Evolutionary conservation across 2,329 filamentous ascomycete genomes (phyloP).

Genomic region (Blastomyces parvus): DNA sequence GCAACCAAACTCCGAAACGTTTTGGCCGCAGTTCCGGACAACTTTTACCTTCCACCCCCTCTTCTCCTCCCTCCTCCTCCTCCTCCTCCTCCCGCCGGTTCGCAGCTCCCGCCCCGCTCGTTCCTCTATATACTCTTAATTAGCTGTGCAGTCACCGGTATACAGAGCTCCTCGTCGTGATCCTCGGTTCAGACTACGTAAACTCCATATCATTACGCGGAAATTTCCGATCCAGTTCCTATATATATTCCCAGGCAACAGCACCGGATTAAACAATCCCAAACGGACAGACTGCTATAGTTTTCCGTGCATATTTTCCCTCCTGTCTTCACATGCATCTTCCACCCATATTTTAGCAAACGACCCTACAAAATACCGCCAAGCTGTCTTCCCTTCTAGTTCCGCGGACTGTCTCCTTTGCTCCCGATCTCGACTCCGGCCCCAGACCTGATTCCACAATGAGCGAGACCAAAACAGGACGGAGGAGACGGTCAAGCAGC

Average conservation of each 20-base stretch:
- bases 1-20: neutral
- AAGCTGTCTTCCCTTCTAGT: conserved; percentile 92
- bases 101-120: neutral
- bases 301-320: neutral
- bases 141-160: neutral
- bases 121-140: neutral
- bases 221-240: neutral
- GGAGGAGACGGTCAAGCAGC: conserved; percentile 92
- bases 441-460: conserved; percentile 48
- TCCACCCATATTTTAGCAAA: conserved; percentile 5
- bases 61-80: neutral
- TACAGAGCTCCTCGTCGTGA: neutral
- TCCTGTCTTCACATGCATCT: neutral
- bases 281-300: neutral
- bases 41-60: neutral
- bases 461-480: conserved; percentile 55
- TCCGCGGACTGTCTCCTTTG: conserved; percentile 83
- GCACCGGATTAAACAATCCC: neutral
- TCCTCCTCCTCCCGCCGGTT: neutral
- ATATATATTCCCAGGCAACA: conserved; percentile 1
- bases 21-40: neutral
- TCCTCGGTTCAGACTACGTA: neutral
- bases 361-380: conserved; percentile 58
- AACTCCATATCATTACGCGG: neutral
- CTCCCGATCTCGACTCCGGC: conserved; percentile 67